phyloP scores from a whole-genome alignment of 1,139 yeast species.

The Scheffersomyces illinoinensis region DNA sequence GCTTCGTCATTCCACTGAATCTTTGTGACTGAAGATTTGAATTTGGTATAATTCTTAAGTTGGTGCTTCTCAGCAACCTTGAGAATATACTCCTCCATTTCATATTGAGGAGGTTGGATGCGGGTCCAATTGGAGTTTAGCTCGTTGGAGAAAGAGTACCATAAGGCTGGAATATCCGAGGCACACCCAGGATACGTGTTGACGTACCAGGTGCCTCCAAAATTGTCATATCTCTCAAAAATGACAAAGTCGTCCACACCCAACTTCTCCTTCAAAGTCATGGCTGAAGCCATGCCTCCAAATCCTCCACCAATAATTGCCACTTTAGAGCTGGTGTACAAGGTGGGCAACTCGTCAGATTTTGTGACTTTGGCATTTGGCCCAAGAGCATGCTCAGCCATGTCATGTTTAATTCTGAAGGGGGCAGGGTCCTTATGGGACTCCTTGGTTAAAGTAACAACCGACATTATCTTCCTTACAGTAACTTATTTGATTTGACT shows the following conservation, averaged over 20 bases:
- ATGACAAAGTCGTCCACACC: conserved; percentile 36
- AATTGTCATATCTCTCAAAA: conserved; percentile 44
- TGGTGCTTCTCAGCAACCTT: conserved; percentile 37
- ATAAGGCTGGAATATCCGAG: conserved; percentile 50
- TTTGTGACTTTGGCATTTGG: conserved; percentile 16
- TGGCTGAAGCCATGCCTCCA: conserved; percentile 40
- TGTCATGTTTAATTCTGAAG: conserved; percentile 31
- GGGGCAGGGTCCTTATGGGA: conserved; percentile 36
- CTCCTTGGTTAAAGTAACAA: conserved; percentile 26
- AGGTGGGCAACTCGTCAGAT: conserved; percentile 21
- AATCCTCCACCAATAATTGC: conserved; percentile 53
- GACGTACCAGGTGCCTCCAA: conserved; percentile 60
- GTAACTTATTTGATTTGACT: too few species aligned
- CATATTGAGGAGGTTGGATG: conserved; percentile 49
- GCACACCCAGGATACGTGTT: conserved; percentile 59
- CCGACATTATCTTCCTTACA: conserved; percentile 16
- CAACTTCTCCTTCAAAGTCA: conserved; percentile 30
- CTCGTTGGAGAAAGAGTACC: conserved; percentile 45
- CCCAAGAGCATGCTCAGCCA: conserved; percentile 29
- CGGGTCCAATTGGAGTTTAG: conserved; percentile 46
- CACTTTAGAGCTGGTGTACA: conserved; percentile 28
- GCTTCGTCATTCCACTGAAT: conserved; percentile 31
- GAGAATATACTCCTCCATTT: conserved; percentile 48
- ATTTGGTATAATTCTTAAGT: conserved; percentile 29
- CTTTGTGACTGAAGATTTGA: conserved; percentile 29